phyloP scores from a whole-genome alignment of 306 rosid genomes.

The Echinosophora koreensis region DNA sequence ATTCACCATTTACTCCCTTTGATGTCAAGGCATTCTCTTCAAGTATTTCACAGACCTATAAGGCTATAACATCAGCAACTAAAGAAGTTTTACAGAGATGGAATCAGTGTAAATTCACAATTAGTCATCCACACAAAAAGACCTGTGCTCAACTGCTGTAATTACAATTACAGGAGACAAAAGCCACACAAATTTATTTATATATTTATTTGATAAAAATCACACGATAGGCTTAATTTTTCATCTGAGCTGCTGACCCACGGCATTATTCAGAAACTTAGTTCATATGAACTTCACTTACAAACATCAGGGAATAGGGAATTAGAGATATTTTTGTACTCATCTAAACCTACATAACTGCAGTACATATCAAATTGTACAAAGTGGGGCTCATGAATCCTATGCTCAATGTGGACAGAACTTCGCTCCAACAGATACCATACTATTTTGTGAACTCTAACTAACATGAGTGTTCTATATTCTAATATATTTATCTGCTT shows the following conservation, averaged over 20 bases:
- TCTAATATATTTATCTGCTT: conserved; percentile 24
- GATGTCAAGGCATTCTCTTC: conserved; percentile 87
- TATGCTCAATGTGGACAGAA: conserved; percentile 19
- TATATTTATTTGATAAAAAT: conserved; percentile 19
- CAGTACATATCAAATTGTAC: conserved; percentile 20
- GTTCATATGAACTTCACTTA: conserved; percentile 27
- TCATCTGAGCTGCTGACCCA: conserved; percentile 14
- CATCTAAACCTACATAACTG: conserved; percentile 34
- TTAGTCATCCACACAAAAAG: conserved; percentile 24
- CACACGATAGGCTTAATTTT: neutral
- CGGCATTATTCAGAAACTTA: conserved; percentile 14
- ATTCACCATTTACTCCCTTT: conserved; percentile 61
- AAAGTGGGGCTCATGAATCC: conserved; percentile 2
- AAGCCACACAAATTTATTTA: conserved; percentile 14
- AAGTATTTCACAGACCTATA: conserved; percentile 79
- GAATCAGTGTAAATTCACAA: conserved; percentile 37
- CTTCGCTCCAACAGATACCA: conserved; percentile 22
- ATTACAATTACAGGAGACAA: conserved; percentile 33
- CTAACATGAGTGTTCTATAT: conserved; percentile 24
- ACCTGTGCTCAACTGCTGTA: conserved; percentile 3
- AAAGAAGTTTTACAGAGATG: neutral
- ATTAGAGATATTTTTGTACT: neutral
- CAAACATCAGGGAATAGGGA: conserved; percentile 5
- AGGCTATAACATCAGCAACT: conserved; percentile 45
- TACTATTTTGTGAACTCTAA: conserved; percentile 18